Evolutionary conservation across 148 eudicot species (phyloP), one percentile per base, ranked within the genome.

Genomic region (Rhododendron molle): DNA sequence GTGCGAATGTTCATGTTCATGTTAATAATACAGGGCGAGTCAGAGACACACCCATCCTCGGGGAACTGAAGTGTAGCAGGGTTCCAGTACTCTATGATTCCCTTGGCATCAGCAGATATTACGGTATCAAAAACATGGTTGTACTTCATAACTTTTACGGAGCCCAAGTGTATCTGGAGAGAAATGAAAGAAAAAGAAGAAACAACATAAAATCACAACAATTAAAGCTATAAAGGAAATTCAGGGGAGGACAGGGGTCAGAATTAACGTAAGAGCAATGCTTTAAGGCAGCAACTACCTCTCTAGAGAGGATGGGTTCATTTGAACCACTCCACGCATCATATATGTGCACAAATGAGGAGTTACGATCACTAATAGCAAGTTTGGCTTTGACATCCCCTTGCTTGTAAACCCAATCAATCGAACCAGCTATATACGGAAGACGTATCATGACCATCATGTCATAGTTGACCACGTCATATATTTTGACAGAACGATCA

Each of bases 361-460:
- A 97, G 86, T 93, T 87, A 21, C 94, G 95, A 83, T 97, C 99
- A 88, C 96, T 93, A 83, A 95, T 86, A 49, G 99, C 99, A 86
- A 97, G 91, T 89, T 92, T 97, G n/a, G 98, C 96, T 90, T 92
- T 95, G 65, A 94, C 93, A 86, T 92, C 95, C 76, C 98, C 99
- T 90, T 90, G 97, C 88, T 94, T 95, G 89, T 95, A 95, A 84
- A 97, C 98, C 99, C 99, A 97, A 86, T 97, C 98, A 86, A 88
- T 90, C 84, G 96, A 91, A 83, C 99, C 98, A 85, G 99, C 92
- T 54, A 92, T 80, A 90, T 86, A 95, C 58, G 94, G 93, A 79
- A 97, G 88, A 34, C 96, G 94, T 87, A 97, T 83, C 99, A 97
- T 97, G 85, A 92, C 96, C 99, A 97, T 97, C 99, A 97, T 97